Evolutionary conservation across 768 basidiomycete species (phyloP), one percentile per base, ranked within the genome.

Genomic region (Mrakia gelida): DNA sequence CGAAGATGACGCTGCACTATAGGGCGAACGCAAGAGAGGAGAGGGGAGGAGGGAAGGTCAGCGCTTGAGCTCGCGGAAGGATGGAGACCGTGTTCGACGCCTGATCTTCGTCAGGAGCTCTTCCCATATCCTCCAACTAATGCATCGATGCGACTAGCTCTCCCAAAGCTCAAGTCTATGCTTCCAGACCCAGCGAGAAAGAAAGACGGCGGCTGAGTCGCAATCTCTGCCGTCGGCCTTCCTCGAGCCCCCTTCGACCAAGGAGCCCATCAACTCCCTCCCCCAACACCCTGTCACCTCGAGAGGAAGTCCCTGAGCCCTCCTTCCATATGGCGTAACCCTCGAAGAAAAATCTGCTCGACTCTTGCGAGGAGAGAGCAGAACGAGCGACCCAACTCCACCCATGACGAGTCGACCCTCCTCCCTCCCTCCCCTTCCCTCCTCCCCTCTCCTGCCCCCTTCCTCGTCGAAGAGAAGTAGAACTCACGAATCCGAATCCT

Each of bases 401-500:
- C 65, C 34, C 32, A 67, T 67, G 65, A 67, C 38, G 34, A 52
- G 49, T 52, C 7, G 49, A 52, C 49, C 49, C 15, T 1, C 45
- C 45, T 49, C 45, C 15, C 67, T 26, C 16, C 32, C 21, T 34
- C 38, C 38, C 67, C 23, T 41, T 15, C 65, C 16, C 41, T 10
- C 16, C 32, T n/a, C 26, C n/a, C 49, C 18, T 13, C 56, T 43
- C 13, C 18, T 2, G 9, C 41, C n/a, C 80, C 26, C 63, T 67
- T 65, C 80, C 81, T 13, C 81, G 82, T 16, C 28, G 62, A 80
- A 81, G 1, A 80, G 73, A 13, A 82, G 80, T n/a, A 63, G 52
- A 28, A 86, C 91, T 81, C 79, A 92, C 93, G 95, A 98, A 97
- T 8, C 94, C 93, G 83, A 97, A 96, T 0, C 94, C 94, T 56